Evolutionary conservation across 2,329 filamentous ascomycete genomes (phyloP), one percentile per base, ranked within the genome.

Genomic region (Fusarium graminum): DNA sequence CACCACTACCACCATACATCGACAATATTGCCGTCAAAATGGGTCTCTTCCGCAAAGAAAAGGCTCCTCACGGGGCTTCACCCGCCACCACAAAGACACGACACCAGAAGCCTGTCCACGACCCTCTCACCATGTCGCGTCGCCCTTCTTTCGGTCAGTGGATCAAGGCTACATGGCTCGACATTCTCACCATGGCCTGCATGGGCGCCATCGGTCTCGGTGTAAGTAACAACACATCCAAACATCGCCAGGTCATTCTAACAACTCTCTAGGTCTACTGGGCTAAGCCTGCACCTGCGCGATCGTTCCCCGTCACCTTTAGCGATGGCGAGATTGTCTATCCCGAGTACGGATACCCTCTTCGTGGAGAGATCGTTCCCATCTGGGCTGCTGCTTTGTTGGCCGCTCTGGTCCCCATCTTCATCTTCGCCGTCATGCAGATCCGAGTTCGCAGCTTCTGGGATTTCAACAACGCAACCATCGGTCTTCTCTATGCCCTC

Each of bases 301-400:
- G 90, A n/a, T 90, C 88, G 11, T 92, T 92, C 74, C 84, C 90
- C 34, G 83, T 92, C 40, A 85, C 82, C 44, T 91, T 90, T 72
- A 76, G 81, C 29, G 85, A 92, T 68, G 88, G 88, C 60, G 86
- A 91, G 72, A 81, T 92, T 40, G 88, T 92, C 43, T 86, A 88
- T 67, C 90, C 90, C 0, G 74, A 92, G 60, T 91, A 92, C 67
- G 89, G 88, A 28, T 92, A 91, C 73, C 89, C 90, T 1, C 76
- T 91, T 25, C 87, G 90, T 61, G 85, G 89, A 42, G 88, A 92
- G 70, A 90, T 92, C 72, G 76, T 92, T 8, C 90, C 90, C 25
- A 92, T 91, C 72, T 92, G 87, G 86, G 81, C 86, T 2, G 89
- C 90, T 11, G 90, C 90, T 2, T 76, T 93, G 17, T 80, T 92